Base-by-base conservation (phyloP, 1,284 basidiomycete genomes). In the Thelephora terrestris region DNA sequence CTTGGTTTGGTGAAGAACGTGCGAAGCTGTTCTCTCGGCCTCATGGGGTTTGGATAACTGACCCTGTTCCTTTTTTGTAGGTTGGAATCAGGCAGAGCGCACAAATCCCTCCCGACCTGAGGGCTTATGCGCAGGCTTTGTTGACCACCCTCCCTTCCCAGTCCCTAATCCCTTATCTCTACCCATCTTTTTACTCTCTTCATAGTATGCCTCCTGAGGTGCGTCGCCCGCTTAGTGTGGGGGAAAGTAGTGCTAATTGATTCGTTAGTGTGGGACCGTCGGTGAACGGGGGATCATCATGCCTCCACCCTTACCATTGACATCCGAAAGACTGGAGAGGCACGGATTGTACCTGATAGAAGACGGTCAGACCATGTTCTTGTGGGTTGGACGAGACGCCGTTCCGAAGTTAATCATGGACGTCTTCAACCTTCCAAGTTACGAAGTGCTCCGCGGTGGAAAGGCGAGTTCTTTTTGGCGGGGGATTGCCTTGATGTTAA, bases 311-410 rank as follows among this genome's bases (percentile, higher is more conserved):
- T 72, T 98, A 27, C 95, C 95, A 46, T 76, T 94, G 50, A 93
- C 92, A 0, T 93, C 91, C 32, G 96, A 99, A 67, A 75, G 91
- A 37, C 74, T 99, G 47, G 94, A 98, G 67, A 75, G 94, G 48
- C 94, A 99, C 61, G 96, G 96, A 47, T 74, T 99, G 47, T 98
- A 88, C 79, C 68, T 99, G 53, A 95, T 99, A 57, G 96, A 99
- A 65, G 94, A 99, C 64, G 91, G 91, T 0, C 96, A 98, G 68
- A 94, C 91, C 43, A 89, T 99, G 59, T 98, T 99, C 81, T 74
- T 99, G 42, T 99, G 92, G 89, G 79, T 99, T 47, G 96, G 96
- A 6, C 81, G 94, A 27, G 95, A 98, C 61, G 92, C 96, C 4
- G 93, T 99, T 18, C 91, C 94, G 2, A 90, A 95, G 61, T 79